These are phyloP conservation scores for Heracleum sosnowskyi DNA, from an alignment of 129 eudicot species.

Conservation along the genomic window DNA sequence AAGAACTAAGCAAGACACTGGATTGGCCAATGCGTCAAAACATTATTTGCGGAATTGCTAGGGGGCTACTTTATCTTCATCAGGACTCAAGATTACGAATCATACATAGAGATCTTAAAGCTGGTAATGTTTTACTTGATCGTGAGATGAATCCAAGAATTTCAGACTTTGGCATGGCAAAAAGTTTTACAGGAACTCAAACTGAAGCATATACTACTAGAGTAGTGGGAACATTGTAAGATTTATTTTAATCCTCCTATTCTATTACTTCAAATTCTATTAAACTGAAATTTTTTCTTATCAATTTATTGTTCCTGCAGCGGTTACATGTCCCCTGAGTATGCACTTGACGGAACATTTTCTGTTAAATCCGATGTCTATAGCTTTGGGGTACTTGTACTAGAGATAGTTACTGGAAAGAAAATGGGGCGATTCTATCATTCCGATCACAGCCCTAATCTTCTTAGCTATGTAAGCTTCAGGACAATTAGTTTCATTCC, in stretches of 20 bases:
- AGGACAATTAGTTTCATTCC: not conserved
- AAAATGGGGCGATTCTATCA: constrained; percentile 30
- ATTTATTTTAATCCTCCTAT: not conserved
- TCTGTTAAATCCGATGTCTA: constrained; percentile 20
- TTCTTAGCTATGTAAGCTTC: constrained; percentile 31
- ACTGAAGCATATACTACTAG: constrained; percentile 23
- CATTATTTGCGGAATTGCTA: constrained; percentile 27
- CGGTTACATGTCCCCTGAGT: constrained; percentile 44
- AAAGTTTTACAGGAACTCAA: constrained; percentile 22
- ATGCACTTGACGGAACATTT: constrained; percentile 8
- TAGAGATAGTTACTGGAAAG: constrained; percentile 33
- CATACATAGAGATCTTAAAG: constrained; percentile 26
- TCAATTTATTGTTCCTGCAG: constrained; percentile 7
- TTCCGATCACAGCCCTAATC: constrained; percentile 23
- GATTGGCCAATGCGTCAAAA: constrained; percentile 23
- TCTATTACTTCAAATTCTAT: not conserved
- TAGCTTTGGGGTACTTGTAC: constrained; percentile 37
- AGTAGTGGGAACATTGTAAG: constrained; percentile 37
- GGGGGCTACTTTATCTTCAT: constrained; percentile 36
- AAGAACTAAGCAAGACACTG: constrained; percentile 5
- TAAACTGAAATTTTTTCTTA: not conserved
- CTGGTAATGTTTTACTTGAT: constrained; percentile 25
- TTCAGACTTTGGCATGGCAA: constrained; percentile 38
- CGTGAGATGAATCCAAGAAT: constrained; percentile 34
- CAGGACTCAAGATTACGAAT: constrained; percentile 29